Base-by-base conservation (phyloP, 2,329 filamentous ascomycete species). In the Sporothrix curviconia region DNA sequence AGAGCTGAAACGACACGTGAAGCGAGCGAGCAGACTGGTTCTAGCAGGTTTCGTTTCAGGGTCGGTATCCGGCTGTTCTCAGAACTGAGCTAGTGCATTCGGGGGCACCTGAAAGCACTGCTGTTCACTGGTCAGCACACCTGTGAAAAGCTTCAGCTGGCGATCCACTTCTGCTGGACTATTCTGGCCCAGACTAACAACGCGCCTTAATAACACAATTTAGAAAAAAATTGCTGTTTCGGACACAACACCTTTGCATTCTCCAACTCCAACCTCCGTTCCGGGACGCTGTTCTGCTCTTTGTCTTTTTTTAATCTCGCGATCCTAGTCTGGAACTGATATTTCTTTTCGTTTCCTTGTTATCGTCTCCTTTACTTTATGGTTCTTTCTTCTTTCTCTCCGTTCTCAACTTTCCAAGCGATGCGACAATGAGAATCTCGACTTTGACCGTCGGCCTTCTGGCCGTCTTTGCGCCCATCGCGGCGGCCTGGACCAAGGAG, bases 401-500 rank as follows among this genome's bases (percentile, higher is more conserved):
- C 14, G 37, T n/a, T n/a, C n/a, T n/a, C n/a, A n/a, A n/a, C n/a
- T n/a, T n/a, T n/a, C 66, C 64, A 56, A 76, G 79, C 63, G 42
- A 75, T 76, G 74, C 72, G 67, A 84, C 74, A 65, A 95, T 95
- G 90, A 91, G 81, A 80, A 74, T 84, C 65, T 77, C 82, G 59
- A 74, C 85, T 64, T 74, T 89, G 65, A 79, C 86, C 55, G 67
- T 92, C 64, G 78, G 89, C 71, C 79, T 92, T 60, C 73, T 89
- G 71, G 82, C 83, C 74, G 74, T 87, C 65, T 73, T 90, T 63
- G 81, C 81, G 60, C 79, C 84, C 39, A 72, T 92, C 61, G 82
- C 82, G 59, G 81, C 84, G 51, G 89, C 89, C 47, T 96, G 91
- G 90, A 84, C 83, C 58, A 94, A 94, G 73, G 90, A 95, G 80